phyloP scores from a whole-genome alignment of 108 stramenopile genomes.

The Cyclotella sp. region DNA sequence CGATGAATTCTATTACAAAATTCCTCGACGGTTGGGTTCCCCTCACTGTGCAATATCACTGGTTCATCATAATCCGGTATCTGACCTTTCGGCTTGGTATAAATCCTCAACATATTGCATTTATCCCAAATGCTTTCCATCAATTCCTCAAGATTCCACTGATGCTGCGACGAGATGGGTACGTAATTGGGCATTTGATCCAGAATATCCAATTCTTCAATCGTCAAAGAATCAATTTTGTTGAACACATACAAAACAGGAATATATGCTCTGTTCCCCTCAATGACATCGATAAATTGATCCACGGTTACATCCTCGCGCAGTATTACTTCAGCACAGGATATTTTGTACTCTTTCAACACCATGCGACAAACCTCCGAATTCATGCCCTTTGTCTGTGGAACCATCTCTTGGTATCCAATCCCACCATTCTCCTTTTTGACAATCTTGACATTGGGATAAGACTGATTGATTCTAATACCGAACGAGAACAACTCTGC shows the following conservation, averaged over 20 bases:
- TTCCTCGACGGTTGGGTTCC: conserved; percentile 93
- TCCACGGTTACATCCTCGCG: conserved; percentile 95
- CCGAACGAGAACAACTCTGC: conserved; percentile 96
- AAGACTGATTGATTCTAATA: conserved; percentile 96
- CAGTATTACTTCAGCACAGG: conserved; percentile 90
- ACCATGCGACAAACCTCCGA: conserved; percentile 86
- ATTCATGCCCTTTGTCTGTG: conserved; percentile 84
- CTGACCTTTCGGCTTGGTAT: conserved; percentile 99
- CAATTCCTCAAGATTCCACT: conserved; percentile 97
- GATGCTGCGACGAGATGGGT: conserved; percentile 90
- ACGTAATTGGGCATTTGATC: conserved; percentile 98
- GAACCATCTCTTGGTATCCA: conserved; percentile 91
- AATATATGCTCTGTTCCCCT: conserved; percentile 97
- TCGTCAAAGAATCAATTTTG: conserved; percentile 97
- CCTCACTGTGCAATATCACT: conserved; percentile 94
- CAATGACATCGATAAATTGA: conserved; percentile 97
- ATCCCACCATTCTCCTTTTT: conserved; percentile 97
- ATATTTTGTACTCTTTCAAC: conserved; percentile 94
- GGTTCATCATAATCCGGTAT: conserved; percentile 98
- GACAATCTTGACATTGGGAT: conserved; percentile 91
- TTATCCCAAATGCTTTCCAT: conserved; percentile 94
- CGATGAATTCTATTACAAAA: conserved; percentile 97
- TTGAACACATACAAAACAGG: conserved; percentile 98
- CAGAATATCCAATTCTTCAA: conserved; percentile 98
- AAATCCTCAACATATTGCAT: conserved; percentile 96